Conservation (phyloP, 2,329 filamentous ascomycete species). For the Exophiala dermatitidis region DNA sequence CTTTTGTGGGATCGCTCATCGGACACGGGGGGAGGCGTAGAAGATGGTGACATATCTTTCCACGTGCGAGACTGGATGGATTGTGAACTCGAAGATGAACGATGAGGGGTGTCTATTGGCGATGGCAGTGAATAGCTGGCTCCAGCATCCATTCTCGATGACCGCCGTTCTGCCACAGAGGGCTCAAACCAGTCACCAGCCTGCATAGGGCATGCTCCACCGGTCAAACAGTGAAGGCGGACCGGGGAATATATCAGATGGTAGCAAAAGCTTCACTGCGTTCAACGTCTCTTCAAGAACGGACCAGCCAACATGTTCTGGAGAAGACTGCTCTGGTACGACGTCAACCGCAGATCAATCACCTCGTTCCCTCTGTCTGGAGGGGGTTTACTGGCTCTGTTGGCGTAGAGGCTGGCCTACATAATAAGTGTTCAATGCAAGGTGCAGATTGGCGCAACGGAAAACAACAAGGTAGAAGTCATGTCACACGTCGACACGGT, state of each 20-base stretch:
- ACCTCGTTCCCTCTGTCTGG: not conserved
- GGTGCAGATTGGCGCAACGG: conserved; percentile 6
- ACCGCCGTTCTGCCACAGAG: conserved; percentile 6
- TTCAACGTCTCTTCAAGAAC: not conserved
- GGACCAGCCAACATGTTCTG: not conserved
- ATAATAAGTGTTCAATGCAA: not conserved
- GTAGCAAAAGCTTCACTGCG: not conserved
- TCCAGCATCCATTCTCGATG: conserved; percentile 26
- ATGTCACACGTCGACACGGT: conserved; percentile 10
- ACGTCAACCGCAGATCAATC: not conserved
- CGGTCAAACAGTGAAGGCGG: not conserved
- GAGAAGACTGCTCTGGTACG: not conserved
- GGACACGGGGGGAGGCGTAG: conserved; percentile 53
- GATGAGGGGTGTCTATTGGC: conserved; percentile 63
- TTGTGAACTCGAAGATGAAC: conserved; percentile 49
- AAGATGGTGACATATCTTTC: conserved; percentile 40
- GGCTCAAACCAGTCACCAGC: conserved; percentile 4
- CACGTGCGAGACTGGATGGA: conserved; percentile 61
- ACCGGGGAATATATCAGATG: not conserved
- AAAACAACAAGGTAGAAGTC: conserved; percentile 4
- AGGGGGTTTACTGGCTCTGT: not conserved
- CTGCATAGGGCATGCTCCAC: conserved; percentile 7
- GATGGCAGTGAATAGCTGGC: conserved; percentile 58
- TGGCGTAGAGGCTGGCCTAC: not conserved
- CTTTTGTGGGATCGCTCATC: conserved; percentile 36